Evolutionary conservation across 495 filamentous ascomycete species (phyloP), one percentile per base, ranked within the genome.

Genomic region (Penicillium verhagenii): DNA sequence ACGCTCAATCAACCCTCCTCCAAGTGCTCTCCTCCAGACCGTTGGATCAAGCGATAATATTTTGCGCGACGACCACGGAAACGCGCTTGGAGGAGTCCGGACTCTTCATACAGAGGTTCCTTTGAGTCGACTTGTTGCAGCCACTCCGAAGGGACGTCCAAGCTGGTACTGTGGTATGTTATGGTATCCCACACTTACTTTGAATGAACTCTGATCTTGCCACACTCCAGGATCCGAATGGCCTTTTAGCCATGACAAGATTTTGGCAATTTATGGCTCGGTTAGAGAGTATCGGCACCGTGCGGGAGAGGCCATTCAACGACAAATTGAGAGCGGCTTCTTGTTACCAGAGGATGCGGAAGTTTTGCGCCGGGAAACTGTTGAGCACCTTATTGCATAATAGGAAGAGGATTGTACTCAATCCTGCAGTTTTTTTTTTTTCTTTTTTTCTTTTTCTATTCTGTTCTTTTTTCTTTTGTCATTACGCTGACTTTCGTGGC

Each of bases 91-190:
- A 19, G 55, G 55, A 2, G 42, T 58, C 3, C 29, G 55, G 16
- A 58, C 55, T 46, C 29, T 58, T 14, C 55, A 58, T 33, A 54
- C 55, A 11, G 55, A 58, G 2, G 55, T 31, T n/a, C 50, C 55
- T 11, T 24, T 37, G 11, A 16, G 38, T 1, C 33, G 29, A 11
- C 26, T 54, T n/a, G 42, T 58, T 20, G 50, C 51, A 47, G 28
- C 33, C 6, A 40, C 50, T 4, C 50, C 50, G 4, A 47, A 40
- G 24, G n/a, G 21, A 7, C 42, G 43, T 3, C 55, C 50, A 1
- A 53, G 45, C 23, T 58, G 55, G 55, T 53, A 47, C 31, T 37
- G 29, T 20, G 40, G 50, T 58, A 47, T n/a, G 50, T 58, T n/a
- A 4, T 40, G 20, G 28, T 6, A 39, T 19, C n/a, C 5, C n/a